A percentile compares a stretch with the other conserved stretches of the same genome.
Evolutionary conservation across 164 flowering plant species (phyloP).

Genomic region (Liriodendron chinense): DNA sequence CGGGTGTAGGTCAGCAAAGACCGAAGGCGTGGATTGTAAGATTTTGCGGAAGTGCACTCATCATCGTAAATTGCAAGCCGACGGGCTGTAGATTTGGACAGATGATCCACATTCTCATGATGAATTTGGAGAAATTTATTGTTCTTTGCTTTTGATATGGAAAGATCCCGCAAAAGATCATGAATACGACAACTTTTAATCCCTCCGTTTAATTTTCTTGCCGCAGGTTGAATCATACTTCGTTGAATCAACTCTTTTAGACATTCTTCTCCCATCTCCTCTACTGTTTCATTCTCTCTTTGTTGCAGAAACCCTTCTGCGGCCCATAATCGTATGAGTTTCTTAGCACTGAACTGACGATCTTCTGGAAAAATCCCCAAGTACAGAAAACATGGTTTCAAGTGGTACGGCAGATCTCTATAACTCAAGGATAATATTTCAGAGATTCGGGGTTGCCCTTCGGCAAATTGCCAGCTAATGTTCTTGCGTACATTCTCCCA

Average conservation of each 20-base stretch:
- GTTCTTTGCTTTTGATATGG: neutral
- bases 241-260: neutral
- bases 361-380: neutral
- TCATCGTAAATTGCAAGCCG: neutral
- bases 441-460: neutral
- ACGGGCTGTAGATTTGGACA: neutral
- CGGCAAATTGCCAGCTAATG: neutral
- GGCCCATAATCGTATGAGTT: neutral
- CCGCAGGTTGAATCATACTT: neutral
- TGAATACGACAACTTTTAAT: neutral
- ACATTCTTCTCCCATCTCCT: neutral
- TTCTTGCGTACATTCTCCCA: neutral
- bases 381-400: neutral
- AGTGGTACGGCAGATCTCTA: neutral
- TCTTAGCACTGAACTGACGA: neutral
- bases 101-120: neutral
- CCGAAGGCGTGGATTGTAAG: neutral
- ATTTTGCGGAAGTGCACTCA: no score
- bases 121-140: neutral
- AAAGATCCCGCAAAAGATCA: neutral
- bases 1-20: no score
- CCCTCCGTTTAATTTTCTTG: neutral
- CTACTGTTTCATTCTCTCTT: neutral
- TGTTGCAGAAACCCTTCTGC: neutral
- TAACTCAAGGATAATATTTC: conserved; percentile 13